These are phyloP conservation scores for Xylariaceae sp. DNA, from an alignment of 2,329 filamentous ascomycete genomes.

Conservation along the genomic window DNA sequence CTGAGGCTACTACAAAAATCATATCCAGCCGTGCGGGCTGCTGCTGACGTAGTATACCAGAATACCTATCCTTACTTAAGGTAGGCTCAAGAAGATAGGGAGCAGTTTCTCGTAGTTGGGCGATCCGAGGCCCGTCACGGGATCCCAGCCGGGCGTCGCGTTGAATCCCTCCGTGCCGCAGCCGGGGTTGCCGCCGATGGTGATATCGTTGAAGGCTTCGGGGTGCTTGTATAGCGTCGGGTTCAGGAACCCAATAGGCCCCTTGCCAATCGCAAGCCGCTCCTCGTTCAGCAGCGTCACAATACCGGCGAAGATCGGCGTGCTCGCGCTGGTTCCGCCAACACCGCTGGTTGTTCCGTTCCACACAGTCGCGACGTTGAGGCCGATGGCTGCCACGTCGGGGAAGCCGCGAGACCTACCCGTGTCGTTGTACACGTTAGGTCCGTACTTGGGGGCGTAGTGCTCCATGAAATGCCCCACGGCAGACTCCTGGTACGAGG, in stretches of 20 bases:
- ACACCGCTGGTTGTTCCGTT: conserved; percentile 33
- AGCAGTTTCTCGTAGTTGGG: conserved; percentile 22
- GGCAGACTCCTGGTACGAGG: conserved; percentile 43
- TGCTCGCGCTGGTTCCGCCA: conserved; percentile 21
- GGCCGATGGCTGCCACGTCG: conserved; percentile 43
- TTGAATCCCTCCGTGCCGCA: conserved; percentile 30
- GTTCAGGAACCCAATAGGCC: conserved; percentile 27
- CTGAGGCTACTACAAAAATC: too few relatives aligned
- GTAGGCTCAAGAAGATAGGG: conserved; percentile 17
- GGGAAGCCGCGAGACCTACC: conserved; percentile 44
- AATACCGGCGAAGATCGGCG: conserved; percentile 26
- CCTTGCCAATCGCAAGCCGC: conserved; percentile 24
- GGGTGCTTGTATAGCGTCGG: conserved; percentile 30
- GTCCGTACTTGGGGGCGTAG: conserved; percentile 40
- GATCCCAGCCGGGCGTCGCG: conserved; percentile 33
- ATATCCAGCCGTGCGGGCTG: too few relatives aligned
- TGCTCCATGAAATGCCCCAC: conserved; percentile 40
- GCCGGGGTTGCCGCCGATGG: conserved; percentile 29
- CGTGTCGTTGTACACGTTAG: conserved; percentile 45
- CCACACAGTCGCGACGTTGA: conserved; percentile 38
- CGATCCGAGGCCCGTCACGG: conserved; percentile 33
- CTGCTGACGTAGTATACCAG: neutral
- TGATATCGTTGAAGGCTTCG: conserved; percentile 33
- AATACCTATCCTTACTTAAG: neutral
- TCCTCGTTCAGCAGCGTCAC: conserved; percentile 27